Conservation (phyloP, 2,329 filamentous ascomycete genomes). For the Magnaporthiopsis rhizophila region DNA sequence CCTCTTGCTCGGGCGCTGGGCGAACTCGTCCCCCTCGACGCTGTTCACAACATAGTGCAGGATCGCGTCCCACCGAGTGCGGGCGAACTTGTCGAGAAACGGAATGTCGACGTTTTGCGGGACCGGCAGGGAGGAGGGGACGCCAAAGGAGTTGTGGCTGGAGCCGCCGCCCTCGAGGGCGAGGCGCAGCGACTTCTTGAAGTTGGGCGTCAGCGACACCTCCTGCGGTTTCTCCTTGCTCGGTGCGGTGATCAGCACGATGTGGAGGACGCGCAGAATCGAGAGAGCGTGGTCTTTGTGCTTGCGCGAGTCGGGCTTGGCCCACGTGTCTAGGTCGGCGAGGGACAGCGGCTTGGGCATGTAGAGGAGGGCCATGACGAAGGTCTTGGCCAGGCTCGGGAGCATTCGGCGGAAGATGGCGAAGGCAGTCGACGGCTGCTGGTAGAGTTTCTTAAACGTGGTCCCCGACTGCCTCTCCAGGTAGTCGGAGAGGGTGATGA, state of each 20-base stretch:
- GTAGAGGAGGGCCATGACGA: slow-evolving; percentile 94
- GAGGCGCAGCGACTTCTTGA: slow-evolving; percentile 73
- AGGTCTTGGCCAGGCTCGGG: slow-evolving; percentile 84
- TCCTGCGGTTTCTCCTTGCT: slow-evolving; percentile 58
- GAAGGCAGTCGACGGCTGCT: slow-evolving; percentile 89
- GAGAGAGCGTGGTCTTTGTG: slow-evolving; percentile 79
- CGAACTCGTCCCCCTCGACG: slow-evolving; percentile 44
- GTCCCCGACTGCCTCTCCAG: slow-evolving; percentile 85
- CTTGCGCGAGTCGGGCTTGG: slow-evolving; percentile 57
- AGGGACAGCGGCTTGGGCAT: slow-evolving; percentile 72
- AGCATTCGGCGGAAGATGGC: slow-evolving; percentile 98
- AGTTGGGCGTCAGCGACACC: slow-evolving; percentile 72
- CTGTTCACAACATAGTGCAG: slow-evolving; percentile 89
- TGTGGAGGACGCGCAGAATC: slow-evolving; percentile 78
- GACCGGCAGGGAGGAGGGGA: slow-evolving; percentile 61
- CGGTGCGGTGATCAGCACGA: slow-evolving; percentile 59
- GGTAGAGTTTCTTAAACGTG: slow-evolving; percentile 86
- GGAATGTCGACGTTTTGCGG: slow-evolving; percentile 57
- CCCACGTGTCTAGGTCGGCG: slow-evolving; percentile 79
- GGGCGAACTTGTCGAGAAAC: slow-evolving; percentile 78
- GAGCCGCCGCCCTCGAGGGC: slow-evolving; percentile 77
- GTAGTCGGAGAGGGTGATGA: slow-evolving; percentile 69
- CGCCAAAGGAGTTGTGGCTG: slow-evolving; percentile 80
- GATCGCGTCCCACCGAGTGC: slow-evolving; percentile 90
- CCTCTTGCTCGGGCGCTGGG: slow-evolving; percentile 29